phyloP scores from a whole-genome alignment of 176 grass and related monocot species.

The Chrysopogon serrulatus region DNA sequence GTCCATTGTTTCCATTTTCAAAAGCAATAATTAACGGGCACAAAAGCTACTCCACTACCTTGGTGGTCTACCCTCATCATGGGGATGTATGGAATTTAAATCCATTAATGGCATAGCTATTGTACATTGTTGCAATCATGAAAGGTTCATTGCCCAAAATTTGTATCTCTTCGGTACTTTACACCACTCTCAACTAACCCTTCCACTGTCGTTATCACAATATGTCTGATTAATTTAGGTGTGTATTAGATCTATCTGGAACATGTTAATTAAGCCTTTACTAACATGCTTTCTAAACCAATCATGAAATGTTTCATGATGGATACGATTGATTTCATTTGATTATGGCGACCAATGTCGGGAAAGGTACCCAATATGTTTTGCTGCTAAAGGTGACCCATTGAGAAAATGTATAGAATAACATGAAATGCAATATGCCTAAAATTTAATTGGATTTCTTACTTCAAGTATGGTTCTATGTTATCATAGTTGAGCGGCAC shows the following conservation, averaged over 20 bases:
- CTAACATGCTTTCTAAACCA: slow-evolving; percentile 13
- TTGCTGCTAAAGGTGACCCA: background rate
- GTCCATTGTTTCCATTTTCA: no score
- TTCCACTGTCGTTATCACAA: background rate
- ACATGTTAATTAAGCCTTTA: background rate
- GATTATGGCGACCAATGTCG: background rate
- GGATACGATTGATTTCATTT: background rate
- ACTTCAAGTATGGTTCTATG: background rate
- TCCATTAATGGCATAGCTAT: background rate
- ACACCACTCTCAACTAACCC: background rate
- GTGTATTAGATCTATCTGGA: background rate
- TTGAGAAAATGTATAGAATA: background rate
- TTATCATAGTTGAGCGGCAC: background rate
- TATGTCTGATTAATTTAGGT: background rate
- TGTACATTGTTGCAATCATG: background rate
- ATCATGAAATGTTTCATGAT: slow-evolving; percentile 1
- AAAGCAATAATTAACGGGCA: background rate
- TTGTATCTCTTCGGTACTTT: background rate
- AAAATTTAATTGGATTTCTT: background rate
- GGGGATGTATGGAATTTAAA: background rate
- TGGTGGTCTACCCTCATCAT: background rate
- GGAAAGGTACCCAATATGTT: background rate
- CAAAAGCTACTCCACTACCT: background rate
- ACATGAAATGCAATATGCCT: background rate
- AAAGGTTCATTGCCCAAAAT: slow-evolving; percentile 5